Evolutionary conservation across 1,139 yeast genomes (phyloP).

Genomic region (Candida dubliniensis): DNA sequence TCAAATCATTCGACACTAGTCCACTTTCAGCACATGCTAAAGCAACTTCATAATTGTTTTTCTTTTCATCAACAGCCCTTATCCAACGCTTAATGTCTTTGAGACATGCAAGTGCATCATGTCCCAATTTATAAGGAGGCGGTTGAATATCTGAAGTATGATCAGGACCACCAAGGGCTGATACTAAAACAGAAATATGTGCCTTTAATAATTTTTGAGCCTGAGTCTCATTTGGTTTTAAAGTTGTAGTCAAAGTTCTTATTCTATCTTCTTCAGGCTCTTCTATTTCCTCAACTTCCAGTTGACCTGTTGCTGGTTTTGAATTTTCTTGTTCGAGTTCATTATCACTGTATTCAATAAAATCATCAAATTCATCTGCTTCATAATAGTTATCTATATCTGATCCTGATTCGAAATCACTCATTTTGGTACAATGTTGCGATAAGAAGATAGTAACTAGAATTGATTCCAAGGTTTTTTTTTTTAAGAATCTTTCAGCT

Average conservation of each 20-base stretch:
- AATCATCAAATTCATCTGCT: conserved; percentile 15
- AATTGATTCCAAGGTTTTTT: neutral
- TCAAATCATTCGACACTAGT: conserved; percentile 68
- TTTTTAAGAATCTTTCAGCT: neutral
- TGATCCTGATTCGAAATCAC: conserved; percentile 16
- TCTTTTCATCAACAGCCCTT: conserved; percentile 73
- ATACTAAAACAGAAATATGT: conserved; percentile 68
- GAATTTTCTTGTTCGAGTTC: conserved; percentile 4
- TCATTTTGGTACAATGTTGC: conserved; percentile 2
- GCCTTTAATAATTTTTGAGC: conserved; percentile 55
- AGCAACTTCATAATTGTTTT: conserved; percentile 75
- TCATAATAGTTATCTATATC: conserved; percentile 19
- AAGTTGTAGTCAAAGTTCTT: conserved; percentile 25
- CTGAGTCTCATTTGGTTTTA: conserved; percentile 39
- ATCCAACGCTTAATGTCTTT: conserved; percentile 90
- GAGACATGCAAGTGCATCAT: conserved; percentile 86
- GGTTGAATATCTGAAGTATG: conserved; percentile 44
- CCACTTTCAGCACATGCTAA: conserved; percentile 84
- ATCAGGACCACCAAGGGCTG: conserved; percentile 84
- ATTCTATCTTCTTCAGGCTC: conserved; percentile 29
- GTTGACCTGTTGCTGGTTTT: conserved; percentile 1
- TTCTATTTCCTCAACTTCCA: conserved; percentile 9
- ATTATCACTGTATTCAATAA: conserved; percentile 13
- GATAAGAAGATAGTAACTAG: neutral
- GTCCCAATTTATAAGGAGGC: conserved; percentile 74